Evolutionary conservation across 129 eudicot genomes (phyloP), one percentile per base, ranked within the genome.

Genomic region (Scalesia atractyloides): DNA sequence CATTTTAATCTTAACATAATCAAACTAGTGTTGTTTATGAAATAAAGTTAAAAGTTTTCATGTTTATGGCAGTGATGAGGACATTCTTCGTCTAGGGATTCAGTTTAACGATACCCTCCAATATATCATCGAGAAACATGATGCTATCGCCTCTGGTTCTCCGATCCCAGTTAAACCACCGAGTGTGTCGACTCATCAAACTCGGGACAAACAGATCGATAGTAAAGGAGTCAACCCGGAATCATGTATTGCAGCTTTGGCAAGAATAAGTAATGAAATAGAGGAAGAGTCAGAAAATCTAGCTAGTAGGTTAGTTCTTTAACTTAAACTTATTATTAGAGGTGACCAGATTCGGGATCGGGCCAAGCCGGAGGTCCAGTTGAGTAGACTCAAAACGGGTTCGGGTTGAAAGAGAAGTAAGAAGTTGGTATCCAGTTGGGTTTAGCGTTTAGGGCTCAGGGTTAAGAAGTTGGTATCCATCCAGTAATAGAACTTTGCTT

Each of bases 61-160:
- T 78, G 43, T 65, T 49, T 78, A 9, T 65, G 52, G 59, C 82
- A 93, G 98, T 69, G 96, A 91, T 62, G 99, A 95, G 84, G 96
- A 86, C 66, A 87, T 95, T 82, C 96, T 95, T 57, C 78, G 76
- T 47, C 84, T 76, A 65, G 91, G 97, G 34, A 93, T 91, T 60
- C 92, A 91, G 34, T 76, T 91, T 52, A 88, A 91, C 50, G 97
- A 91, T 66, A 58, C 50, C 67, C 47, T 91, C 39, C 97, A 91
- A 69, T 73, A 46, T 64, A 84, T 79, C 62, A 87, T 91, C 5
- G 97, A 89, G 36, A 88, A 78, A 74, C 96, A 95, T 33, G 99
- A 95, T 64, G 97, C 91, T 24, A 88, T 90, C 68, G 97, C 96
- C 16, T 80, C 91, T 14, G 99, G 99, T 66, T 74, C 81, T 11